Evolutionary conservation across 257 asterid genomes (phyloP).

Genomic region (Vinca minor): DNA sequence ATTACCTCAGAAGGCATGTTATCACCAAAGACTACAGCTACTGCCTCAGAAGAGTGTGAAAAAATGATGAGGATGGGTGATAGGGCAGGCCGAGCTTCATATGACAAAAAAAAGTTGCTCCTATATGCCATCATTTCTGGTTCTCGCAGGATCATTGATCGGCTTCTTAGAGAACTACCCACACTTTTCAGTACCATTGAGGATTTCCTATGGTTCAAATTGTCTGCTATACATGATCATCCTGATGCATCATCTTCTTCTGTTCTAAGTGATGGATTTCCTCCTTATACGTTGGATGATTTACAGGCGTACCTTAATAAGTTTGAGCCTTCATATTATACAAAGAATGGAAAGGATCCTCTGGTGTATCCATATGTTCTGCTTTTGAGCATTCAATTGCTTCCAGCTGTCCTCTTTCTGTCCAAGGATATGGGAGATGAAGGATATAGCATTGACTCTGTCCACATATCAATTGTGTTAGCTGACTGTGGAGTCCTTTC

Average conservation of each 20-base stretch:
- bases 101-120: slow-evolving; percentile 85
- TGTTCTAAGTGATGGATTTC: slow-evolving; percentile 50
- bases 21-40: slow-evolving; percentile 63
- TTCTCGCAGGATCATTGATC: slow-evolving; percentile 76
- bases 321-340: slow-evolving; percentile 86
- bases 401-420: slow-evolving; percentile 76
- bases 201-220: slow-evolving; percentile 93
- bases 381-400: slow-evolving; percentile 84
- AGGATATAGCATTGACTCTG: slow-evolving; percentile 68
- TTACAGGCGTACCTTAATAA: slow-evolving; percentile 81
- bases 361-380: slow-evolving; percentile 89
- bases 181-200: slow-evolving; percentile 88
- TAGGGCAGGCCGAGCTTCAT: slow-evolving; percentile 80
- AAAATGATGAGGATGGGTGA: slow-evolving; percentile 74
- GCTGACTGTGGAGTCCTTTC: slow-evolving; percentile 73
- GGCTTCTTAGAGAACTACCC: slow-evolving; percentile 80
- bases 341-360: slow-evolving; percentile 96
- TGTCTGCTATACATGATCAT: slow-evolving; percentile 71
- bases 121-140: slow-evolving; percentile 81
- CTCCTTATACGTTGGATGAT: slow-evolving; percentile 79
- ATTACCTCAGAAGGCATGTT: slow-evolving; percentile 81
- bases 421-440: slow-evolving; percentile 75
- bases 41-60: slow-evolving; percentile 97
- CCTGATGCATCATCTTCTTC: slow-evolving; percentile 54
- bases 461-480: slow-evolving; percentile 66